phyloP scores from a whole-genome alignment of 1,139 yeast species.

The Suhomyces bolitotheri region DNA sequence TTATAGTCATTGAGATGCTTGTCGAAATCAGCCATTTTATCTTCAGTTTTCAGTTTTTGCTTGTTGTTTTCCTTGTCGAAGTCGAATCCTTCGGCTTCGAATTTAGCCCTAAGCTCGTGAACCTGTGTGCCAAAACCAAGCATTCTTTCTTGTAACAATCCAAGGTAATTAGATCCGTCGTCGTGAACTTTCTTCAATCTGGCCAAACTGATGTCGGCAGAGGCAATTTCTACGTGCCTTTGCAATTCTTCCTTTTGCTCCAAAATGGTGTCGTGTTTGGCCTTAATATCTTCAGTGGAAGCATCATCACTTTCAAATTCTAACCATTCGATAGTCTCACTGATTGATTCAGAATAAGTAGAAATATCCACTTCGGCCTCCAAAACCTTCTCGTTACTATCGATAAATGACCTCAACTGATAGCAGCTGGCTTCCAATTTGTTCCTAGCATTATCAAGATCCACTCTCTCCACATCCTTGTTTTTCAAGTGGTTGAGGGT shows the following conservation, averaged over 20 bases:
- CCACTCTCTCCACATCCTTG: constrained; percentile 49
- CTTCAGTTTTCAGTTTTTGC: constrained; percentile 34
- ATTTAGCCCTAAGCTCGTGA: constrained; percentile 39
- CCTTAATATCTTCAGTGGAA: constrained; percentile 38
- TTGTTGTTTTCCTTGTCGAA: constrained; percentile 52
- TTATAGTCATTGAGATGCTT: constrained; percentile 35
- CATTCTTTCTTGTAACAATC: constrained; percentile 46
- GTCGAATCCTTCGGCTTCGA: constrained; percentile 43
- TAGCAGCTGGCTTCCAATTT: constrained; percentile 59
- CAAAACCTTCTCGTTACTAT: constrained; percentile 45
- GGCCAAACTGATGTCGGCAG: constrained; percentile 35
- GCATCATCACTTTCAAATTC: constrained; percentile 71
- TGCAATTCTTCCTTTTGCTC: constrained; percentile 25
- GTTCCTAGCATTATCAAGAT: constrained; percentile 53
- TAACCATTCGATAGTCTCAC: constrained; percentile 71
- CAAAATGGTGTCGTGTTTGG: constrained; percentile 24
- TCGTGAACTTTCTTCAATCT: constrained; percentile 42
- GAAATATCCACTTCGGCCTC: constrained; percentile 38
- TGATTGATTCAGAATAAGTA: constrained; percentile 28
- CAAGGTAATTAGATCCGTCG: constrained; percentile 40
- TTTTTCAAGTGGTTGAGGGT: constrained; percentile 34
- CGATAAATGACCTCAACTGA: constrained; percentile 53
- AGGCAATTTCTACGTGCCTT: constrained; percentile 25
- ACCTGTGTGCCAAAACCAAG: constrained; percentile 48
- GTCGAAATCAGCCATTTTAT: constrained; percentile 38